phyloP scores from a whole-genome alignment of 129 eudicot species.

The Oenanthe sinensis region DNA sequence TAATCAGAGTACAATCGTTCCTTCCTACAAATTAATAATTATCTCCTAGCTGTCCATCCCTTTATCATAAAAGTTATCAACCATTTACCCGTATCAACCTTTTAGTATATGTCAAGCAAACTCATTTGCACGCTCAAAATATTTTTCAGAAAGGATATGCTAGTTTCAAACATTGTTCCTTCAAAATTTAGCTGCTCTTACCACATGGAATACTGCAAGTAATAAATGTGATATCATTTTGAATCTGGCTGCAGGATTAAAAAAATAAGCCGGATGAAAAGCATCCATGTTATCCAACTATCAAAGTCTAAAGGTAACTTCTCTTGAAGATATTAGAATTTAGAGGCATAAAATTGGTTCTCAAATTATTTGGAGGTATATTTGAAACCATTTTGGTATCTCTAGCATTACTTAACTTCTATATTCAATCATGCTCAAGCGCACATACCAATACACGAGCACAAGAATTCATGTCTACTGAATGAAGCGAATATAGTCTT shows the following conservation, averaged over 20 bases:
- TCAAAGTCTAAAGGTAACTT: not conserved
- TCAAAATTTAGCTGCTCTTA: not conserved
- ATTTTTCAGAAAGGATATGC: not conserved
- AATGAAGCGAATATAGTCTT: not conserved
- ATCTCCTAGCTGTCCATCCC: not conserved
- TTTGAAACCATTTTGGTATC: not conserved
- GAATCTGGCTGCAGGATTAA: not conserved
- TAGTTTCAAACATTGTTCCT: not conserved
- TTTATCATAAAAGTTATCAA: not conserved
- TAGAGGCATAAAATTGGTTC: not conserved
- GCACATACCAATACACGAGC: not conserved
- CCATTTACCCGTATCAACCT: not conserved
- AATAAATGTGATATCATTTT: not conserved
- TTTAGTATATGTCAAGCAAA: not conserved
- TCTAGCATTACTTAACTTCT: not conserved
- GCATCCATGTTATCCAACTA: not conserved
- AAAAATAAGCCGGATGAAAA: not conserved
- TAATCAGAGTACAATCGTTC: not conserved
- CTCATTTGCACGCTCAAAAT: not conserved
- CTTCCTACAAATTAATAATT: not conserved
- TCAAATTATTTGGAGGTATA: not conserved
- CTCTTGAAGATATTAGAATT: not conserved
- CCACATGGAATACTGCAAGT: not conserved
- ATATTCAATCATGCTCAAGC: not conserved
- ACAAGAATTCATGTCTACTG: not conserved